A percentile compares a stretch with the other conserved stretches of the same genome.
Conservation (phyloP, 148 eudicot species). For the Agrostemma githago region DNA sequence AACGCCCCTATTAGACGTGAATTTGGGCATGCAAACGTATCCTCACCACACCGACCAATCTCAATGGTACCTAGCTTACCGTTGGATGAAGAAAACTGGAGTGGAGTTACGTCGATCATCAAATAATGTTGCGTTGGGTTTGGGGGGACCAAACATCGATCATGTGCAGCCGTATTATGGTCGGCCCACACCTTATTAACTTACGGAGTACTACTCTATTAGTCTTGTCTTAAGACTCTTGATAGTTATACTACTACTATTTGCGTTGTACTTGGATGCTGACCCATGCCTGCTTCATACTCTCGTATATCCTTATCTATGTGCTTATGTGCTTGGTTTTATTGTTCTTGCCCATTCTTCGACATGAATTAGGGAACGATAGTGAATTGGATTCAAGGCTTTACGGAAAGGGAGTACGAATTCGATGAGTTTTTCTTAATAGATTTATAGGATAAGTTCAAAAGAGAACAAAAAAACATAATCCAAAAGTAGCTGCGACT, state of each 20-base stretch:
- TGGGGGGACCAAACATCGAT: too few relatives aligned
- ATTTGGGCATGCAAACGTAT: background rate
- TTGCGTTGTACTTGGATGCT: background rate
- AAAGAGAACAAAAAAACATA: too few relatives aligned
- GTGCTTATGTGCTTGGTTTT: background rate
- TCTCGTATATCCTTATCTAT: background rate
- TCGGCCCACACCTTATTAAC: background rate
- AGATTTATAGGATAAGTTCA: too few relatives aligned
- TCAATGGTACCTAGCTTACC: background rate
- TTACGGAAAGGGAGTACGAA: too few relatives aligned
- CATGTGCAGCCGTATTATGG: background rate
- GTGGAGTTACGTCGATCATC: conserved; percentile 12
- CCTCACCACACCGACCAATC: conserved; percentile 21
- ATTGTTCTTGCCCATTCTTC: too few relatives aligned
- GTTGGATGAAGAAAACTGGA: conserved; percentile 22
- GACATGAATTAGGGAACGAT: too few relatives aligned
- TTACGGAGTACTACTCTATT: too few relatives aligned
- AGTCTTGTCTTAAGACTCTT: too few relatives aligned
- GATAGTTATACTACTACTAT: background rate
- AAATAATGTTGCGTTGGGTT: background rate
- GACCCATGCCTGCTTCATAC: background rate
- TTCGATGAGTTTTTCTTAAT: too few relatives aligned
- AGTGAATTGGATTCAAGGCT: too few relatives aligned
- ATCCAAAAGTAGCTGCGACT: too few relatives aligned
- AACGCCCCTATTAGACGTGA: background rate